Percentiles rank a stretch among this genome's conserved stretches.
phyloP scores from a whole-genome alignment of 1,139 yeast species.

The Pichia sp. region DNA sequence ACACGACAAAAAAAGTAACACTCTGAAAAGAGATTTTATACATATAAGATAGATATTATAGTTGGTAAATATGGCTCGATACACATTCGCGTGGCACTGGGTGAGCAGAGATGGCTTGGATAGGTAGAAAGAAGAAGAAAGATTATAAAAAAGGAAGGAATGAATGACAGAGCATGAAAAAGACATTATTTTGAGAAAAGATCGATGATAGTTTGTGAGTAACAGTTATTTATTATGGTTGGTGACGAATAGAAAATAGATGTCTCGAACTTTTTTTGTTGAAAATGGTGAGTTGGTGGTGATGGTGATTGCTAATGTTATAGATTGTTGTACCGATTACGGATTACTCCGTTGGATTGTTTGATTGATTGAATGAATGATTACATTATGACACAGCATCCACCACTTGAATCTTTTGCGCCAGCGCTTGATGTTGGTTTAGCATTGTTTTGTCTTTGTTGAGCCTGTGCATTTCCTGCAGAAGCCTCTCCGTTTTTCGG shows the following conservation, averaged over 20 bases:
- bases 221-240: background rate
- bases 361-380: background rate
- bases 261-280: background rate
- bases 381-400: slow-evolving; percentile 32
- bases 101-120: background rate
- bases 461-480: background rate
- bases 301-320: background rate
- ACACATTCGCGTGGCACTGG: background rate
- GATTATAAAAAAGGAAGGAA: background rate
- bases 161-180: background rate
- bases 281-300: background rate
- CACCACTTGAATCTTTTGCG: slow-evolving; percentile 23
- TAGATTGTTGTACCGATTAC: background rate
- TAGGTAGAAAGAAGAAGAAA: background rate
- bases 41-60: background rate
- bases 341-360: background rate
- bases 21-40: background rate
- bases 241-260: background rate
- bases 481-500: background rate
- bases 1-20: background rate
- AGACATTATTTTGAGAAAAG: background rate
- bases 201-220: background rate
- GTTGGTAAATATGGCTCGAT: background rate
- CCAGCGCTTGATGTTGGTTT: slow-evolving; percentile 12
- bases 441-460: slow-evolving; percentile 2